Evolutionary conservation across 164 flowering plant genomes (phyloP), one percentile per base, ranked within the genome.

Genomic region (Dillenia suffruticosa): DNA sequence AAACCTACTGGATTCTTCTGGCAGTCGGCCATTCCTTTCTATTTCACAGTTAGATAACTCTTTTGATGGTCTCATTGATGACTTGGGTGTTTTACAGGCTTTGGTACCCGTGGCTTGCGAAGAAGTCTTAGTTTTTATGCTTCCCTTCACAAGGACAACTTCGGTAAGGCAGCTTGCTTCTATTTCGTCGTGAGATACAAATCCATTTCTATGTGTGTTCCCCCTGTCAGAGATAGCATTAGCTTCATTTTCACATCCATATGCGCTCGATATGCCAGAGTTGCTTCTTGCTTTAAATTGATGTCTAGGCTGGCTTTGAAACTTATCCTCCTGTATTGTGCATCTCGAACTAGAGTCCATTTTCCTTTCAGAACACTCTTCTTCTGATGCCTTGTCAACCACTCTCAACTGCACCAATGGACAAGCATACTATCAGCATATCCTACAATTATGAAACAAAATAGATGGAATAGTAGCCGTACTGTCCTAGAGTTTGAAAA

Each of bases 1-100:
- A 48, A 43, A 65, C 80, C 58, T 68, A 84, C 92, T 80, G 63
- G 76, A 73, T 58, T 74, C 80, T 63, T 66, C 75, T 15, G 70
- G 56, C 47, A 58, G 24, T 44, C 59, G 70, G 2, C 68, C 77
- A 51, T 68, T 77, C 59, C 52, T 65, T 44, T 75, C 79, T 57
- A 48, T 49, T 62, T 64, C 82, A 44, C 79, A 60, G 58, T 59
- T 69, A 40, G 61, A 49, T 49, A 73, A 73, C 61, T 74, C 89
- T 54, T 64, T 72, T n/a, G 79, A 63, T 43, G 51, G 66, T 71
- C 71, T 72, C 52, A 54, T 14, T 10, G 48, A n/a, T 60, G 79
- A 64, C 69, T 76, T 83, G 44, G 77, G 70, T 43, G 72, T 70
- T 63, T 53, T 68, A 49, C 74, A 58, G 43, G 10, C 43, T 64